These are phyloP conservation scores for Leucosporidium scottii DNA, from an alignment of 768 basidiomycete genomes.

Conservation along the genomic window DNA sequence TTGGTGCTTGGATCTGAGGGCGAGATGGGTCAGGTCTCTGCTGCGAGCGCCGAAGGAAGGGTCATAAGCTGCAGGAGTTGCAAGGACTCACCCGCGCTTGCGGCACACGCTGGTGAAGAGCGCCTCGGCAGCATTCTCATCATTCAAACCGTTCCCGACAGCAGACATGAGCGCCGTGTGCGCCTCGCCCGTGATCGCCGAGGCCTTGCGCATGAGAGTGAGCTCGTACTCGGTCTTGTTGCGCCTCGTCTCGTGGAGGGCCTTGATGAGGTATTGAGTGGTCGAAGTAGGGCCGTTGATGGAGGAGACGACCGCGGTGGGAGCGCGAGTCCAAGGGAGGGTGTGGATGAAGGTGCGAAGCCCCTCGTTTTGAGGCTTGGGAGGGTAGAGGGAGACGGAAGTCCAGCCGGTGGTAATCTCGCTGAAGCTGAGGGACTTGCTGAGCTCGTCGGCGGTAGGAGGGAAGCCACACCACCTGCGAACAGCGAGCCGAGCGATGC, in stretches of 20 bases:
- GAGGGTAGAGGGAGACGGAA: conserved; percentile 16
- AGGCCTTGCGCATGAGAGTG: conserved; percentile 65
- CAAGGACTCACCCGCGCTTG: conserved; percentile 69
- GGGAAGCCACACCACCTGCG: conserved; percentile 73
- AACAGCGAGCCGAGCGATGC: too few species aligned
- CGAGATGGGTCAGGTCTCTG: not conserved
- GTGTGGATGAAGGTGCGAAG: conserved; percentile 27
- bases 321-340: conserved; percentile 25
- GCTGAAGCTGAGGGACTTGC: conserved; percentile 30
- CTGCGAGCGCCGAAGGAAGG: too few species aligned
- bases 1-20: conserved; percentile 66
- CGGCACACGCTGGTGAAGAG: conserved; percentile 85
- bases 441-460: conserved; percentile 56
- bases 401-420: conserved; percentile 27
- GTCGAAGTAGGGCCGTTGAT: conserved; percentile 20
- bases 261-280: conserved; percentile 51
- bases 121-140: conserved; percentile 89
- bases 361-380: conserved; percentile 9
- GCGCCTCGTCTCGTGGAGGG: conserved; percentile 72
- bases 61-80: too few species aligned
- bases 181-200: conserved; percentile 76
- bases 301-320: conserved; percentile 9
- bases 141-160: conserved; percentile 63
- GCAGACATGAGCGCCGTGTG: conserved; percentile 79
- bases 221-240: conserved; percentile 72